Evolutionary conservation across 1,284 basidiomycete genomes (phyloP), one percentile per base, ranked within the genome.

Genomic region (Peniophora sp.): DNA sequence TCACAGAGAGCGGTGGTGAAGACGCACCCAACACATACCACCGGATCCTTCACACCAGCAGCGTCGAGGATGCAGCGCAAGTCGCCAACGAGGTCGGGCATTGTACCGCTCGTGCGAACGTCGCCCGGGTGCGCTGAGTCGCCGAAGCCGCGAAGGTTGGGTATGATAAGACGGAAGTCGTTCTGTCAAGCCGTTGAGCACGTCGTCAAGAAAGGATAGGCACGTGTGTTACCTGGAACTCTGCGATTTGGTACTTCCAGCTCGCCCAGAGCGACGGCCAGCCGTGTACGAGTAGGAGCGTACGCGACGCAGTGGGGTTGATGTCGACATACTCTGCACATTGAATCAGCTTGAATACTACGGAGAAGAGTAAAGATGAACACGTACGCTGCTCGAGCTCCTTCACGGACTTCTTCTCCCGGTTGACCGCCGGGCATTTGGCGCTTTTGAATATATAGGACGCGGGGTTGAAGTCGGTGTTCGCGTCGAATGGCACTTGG

Each of bases 191-290:
- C n/a, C n/a, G n/a, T n/a, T n/a, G n/a, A n/a, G n/a, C n/a, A n/a
- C n/a, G n/a, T n/a, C n/a, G n/a, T n/a, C n/a, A n/a, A n/a, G n/a
- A n/a, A n/a, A 83, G 54, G 34, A 47, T 18, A 37, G 35, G 47
- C 24, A 49, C 24, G 46, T 53, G 18, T 17, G 15, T 35, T 41
- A 55, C 76, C 66, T 79, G 63, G 61, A 87, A 81, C 53, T 78
- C 75, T 49, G 76, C 64, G 12, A 88, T 85, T 58, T 88, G 85
- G 42, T 73, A 74, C 22, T 77, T 72, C 85, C 85, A 88, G 20
- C 75, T 77, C 49, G 77, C 80, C 85, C 85, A 88, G 6, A 86
- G 62, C 57, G 79, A 74, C 1, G 85, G 85, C 85, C 85, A 88
- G 2, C 85, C 85, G 57, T 88, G 85, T 0, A 86, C 78, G 71